Evolutionary conservation across 768 basidiomycete genomes (phyloP).

Genomic region (Tulasnella sp.): DNA sequence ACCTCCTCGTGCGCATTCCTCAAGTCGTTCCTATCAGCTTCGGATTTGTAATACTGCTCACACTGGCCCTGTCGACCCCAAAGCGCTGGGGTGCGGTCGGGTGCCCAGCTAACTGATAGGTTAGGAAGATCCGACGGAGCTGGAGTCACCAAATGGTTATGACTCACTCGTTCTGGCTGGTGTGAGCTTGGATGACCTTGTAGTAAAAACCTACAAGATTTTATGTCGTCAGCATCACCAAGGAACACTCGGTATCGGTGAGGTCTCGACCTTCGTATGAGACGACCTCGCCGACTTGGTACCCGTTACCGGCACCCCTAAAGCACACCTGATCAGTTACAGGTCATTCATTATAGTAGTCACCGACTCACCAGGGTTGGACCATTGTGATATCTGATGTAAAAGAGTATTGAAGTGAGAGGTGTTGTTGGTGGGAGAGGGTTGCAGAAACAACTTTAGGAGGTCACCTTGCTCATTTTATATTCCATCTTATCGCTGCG

Average conservation of each 20-base stretch:
- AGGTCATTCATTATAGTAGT: too few relatives aligned
- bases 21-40: neutral
- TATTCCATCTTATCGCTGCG: too few relatives aligned
- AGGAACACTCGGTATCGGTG: neutral
- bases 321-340: too few relatives aligned
- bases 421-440: too few relatives aligned
- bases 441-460: too few relatives aligned
- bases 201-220: slow-evolving; percentile 4
- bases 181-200: slow-evolving; percentile 7
- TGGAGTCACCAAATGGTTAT: too few relatives aligned
- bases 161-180: neutral
- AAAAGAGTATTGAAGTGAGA: too few relatives aligned
- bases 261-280: neutral
- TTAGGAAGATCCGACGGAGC: too few relatives aligned
- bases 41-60: neutral
- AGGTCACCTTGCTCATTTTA: too few relatives aligned
- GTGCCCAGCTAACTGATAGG: neutral
- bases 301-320: slow-evolving; percentile 2
- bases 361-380: too few relatives aligned
- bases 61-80: slow-evolving; percentile 5
- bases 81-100: neutral
- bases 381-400: too few relatives aligned
- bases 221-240: neutral
- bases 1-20: slow-evolving; percentile 1
- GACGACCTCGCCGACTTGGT: slow-evolving; percentile 8